Base-by-base conservation (phyloP, 75 land plant genomes). In the Sequoiadendron giganteum region DNA sequence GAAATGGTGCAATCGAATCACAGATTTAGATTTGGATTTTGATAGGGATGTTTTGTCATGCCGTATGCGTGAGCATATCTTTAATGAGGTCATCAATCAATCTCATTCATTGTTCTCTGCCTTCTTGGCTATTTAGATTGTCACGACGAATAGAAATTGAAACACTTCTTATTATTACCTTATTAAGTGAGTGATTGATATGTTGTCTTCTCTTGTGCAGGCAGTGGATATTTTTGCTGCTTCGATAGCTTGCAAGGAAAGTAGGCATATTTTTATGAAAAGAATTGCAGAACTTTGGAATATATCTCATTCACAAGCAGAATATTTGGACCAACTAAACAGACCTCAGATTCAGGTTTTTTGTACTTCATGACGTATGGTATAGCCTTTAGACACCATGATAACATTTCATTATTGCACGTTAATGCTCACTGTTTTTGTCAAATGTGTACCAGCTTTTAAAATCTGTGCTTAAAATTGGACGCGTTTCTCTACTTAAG, bases 211-310 rank as follows among this genome's bases (percentile, higher is more conserved):
- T 25, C 1, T 34, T 42, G 38, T 61, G 11, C 90, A 97, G 99
- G 99, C 99, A 87, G 92, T 95, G 1, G 99, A 98, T 90, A 89
- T 98, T 43, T 98, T 98, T 96, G 95, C 92, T 52, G 92, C 92
- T 32, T 95, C 92, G 40, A 89, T 91, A 38, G 85, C 93, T 70
- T 90, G 88, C 45, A 38, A 72, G 55, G 90, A 89, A 32, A 92
- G 88, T 10, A 92, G 97, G 80, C 88, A 94, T 30, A 84, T 87
- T 78, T 86, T 94, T 8, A 92, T 94, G 91, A 92, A 88, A 90
- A 91, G 86, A 34, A 94, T 98, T 87, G 96, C 96, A 36, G 89
- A 87, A 79, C 13, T 91, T 52, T 97, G 94, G 97, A 78, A 86
- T 55, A 89, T 95, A 58, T 90, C 93, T 43, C 75, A 49, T 36